Evolutionary conservation across 1,139 yeast genomes (phyloP).

Genomic region (Taphrina deformans): DNA sequence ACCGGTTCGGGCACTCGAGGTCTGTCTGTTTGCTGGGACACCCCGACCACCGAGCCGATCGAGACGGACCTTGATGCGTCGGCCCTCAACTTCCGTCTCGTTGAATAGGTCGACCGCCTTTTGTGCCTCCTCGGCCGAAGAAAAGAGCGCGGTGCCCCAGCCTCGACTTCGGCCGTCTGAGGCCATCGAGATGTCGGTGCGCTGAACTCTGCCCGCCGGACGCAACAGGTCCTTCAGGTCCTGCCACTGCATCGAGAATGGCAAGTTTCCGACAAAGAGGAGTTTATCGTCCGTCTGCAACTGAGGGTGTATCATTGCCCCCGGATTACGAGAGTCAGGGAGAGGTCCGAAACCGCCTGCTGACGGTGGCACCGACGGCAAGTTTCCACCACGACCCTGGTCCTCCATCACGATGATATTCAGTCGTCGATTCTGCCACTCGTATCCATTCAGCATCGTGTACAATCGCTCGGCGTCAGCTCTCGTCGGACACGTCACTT

Average conservation of each 20-base stretch:
- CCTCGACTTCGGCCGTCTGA: conserved; percentile 55
- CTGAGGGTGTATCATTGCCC: neutral
- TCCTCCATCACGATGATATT: conserved; percentile 33
- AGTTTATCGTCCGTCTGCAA: conserved; percentile 14
- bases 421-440: conserved; percentile 38
- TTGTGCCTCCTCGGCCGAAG: conserved; percentile 53
- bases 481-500: neutral
- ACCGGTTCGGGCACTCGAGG: neutral
- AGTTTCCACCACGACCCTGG: neutral
- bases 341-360: neutral
- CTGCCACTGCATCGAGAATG: conserved; percentile 59
- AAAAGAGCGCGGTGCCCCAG: conserved; percentile 64
- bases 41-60: conserved; percentile 46
- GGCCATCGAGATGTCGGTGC: conserved; percentile 58
- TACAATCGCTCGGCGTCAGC: conserved; percentile 28
- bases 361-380: neutral
- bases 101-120: conserved; percentile 55
- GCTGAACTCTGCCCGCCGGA: conserved; percentile 49
- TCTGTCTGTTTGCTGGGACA: neutral
- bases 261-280: conserved; percentile 26
- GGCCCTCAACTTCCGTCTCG: conserved; percentile 57
- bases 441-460: conserved; percentile 35
- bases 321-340: neutral
- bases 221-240: conserved; percentile 52
- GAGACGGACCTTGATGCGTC: conserved; percentile 60